Percentiles rank a stretch among this genome's conserved stretches.
phyloP scores from a whole-genome alignment of 805 yeast species.

The Scheffersomyces lignosus region DNA sequence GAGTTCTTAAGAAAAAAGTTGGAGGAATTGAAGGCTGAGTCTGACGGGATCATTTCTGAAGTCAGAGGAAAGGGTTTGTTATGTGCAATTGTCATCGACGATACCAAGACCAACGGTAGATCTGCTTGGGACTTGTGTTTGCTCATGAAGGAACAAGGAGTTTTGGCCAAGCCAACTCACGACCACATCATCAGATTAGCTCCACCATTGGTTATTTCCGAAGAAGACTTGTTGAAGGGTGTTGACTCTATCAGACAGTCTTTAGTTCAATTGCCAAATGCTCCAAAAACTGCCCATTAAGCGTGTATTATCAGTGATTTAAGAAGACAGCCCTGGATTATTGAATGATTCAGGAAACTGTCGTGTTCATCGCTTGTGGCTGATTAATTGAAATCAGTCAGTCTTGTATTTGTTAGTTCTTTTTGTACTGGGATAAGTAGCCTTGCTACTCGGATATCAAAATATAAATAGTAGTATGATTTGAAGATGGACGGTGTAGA shows the following conservation, averaged over 20 bases:
- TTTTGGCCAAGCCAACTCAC: conserved; percentile 95
- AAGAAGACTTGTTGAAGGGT: conserved; percentile 83
- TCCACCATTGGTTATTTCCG: conserved; percentile 89
- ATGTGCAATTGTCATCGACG: conserved; percentile 89
- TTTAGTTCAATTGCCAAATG: conserved; percentile 55
- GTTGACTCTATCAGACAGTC: conserved; percentile 68
- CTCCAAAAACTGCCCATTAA: conserved; percentile 46
- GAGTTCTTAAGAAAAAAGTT: conserved; percentile 62
- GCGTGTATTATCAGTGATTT: not conserved
- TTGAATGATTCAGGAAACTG: too few species aligned
- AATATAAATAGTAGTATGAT: too few species aligned
- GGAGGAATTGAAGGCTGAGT: conserved; percentile 49
- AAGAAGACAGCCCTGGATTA: too few species aligned
- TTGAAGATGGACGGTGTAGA: too few species aligned
- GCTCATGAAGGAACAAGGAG: conserved; percentile 83
- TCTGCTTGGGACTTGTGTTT: conserved; percentile 96
- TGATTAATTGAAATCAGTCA: too few species aligned
- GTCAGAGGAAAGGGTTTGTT: conserved; percentile 86
- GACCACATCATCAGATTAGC: conserved; percentile 94
- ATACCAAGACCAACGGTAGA: conserved; percentile 78
- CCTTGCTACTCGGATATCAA: too few species aligned
- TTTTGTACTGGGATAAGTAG: too few species aligned
- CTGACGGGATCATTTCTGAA: conserved; percentile 54
- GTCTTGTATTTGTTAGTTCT: too few species aligned
- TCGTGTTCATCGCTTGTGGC: too few species aligned